Conservation (phyloP, 371 early-diverging fungal genomes). For the Capillidium rhysosporum region DNA sequence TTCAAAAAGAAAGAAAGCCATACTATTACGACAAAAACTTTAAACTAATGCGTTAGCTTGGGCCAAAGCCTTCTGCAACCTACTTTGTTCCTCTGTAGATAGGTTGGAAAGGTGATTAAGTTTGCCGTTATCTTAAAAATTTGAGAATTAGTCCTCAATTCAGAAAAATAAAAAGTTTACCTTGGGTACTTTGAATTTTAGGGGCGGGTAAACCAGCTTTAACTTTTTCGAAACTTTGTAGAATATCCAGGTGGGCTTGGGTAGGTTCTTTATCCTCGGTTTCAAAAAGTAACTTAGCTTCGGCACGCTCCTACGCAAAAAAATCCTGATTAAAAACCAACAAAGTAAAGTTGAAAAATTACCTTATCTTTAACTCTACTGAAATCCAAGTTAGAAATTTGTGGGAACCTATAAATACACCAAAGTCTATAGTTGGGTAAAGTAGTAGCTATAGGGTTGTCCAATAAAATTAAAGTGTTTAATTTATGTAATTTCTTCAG, state of each 20-base stretch:
- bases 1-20: too few species aligned
- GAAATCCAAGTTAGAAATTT: constrained; percentile 73
- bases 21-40: too few species aligned
- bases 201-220: too few species aligned
- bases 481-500: constrained; percentile 30
- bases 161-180: too few species aligned
- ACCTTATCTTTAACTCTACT: constrained; percentile 43
- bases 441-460: constrained; percentile 66
- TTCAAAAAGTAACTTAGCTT: constrained; percentile 48
- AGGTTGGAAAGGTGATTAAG: background rate
- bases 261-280: constrained; percentile 32
- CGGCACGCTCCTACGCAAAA: constrained; percentile 24
- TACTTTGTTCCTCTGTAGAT: background rate
- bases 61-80: background rate
- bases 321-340: too few species aligned
- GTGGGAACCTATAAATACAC: constrained; percentile 55
- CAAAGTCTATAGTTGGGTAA: constrained; percentile 57
- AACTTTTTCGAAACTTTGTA: too few species aligned
- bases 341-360: constrained; percentile 10
- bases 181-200: too few species aligned
- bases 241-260: too few species aligned
- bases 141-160: too few species aligned
- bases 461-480: constrained; percentile 43
- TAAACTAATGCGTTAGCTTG: background rate
- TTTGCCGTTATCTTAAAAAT: too few species aligned